Evolutionary conservation across 257 asterid genomes (phyloP).

Genomic region (Rehmannia glutinosa): DNA sequence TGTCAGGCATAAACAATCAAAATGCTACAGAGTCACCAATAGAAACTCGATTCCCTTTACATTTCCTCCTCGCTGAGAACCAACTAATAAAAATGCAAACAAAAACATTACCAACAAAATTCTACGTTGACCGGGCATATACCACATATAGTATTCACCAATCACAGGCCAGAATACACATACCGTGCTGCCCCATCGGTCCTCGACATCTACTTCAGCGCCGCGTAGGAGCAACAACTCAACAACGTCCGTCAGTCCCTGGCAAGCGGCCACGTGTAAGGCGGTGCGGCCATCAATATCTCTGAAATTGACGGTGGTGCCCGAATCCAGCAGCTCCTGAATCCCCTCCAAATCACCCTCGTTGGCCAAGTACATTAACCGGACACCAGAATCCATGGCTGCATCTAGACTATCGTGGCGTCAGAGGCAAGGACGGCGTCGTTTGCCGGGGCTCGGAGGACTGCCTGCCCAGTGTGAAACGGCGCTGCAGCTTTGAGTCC

Average conservation of each 20-base stretch:
- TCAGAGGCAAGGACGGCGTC: constrained; percentile 14
- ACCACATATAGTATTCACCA: not conserved
- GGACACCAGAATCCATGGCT: constrained; percentile 50
- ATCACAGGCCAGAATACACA: not conserved
- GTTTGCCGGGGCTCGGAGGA: constrained; percentile 55
- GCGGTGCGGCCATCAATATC: constrained; percentile 82
- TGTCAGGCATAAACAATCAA: not conserved
- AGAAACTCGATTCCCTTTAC: not conserved
- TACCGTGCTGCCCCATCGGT: constrained; percentile 98
- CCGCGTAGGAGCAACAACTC: constrained; percentile 52
- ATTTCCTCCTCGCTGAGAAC: not conserved
- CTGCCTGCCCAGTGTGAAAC: constrained; percentile 57
- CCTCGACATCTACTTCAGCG: constrained; percentile 54
- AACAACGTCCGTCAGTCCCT: constrained; percentile 56
- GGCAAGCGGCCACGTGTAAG: constrained; percentile 82
- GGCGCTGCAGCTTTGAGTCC: constrained; percentile 56
- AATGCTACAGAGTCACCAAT: constrained; percentile 2
- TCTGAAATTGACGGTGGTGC: constrained; percentile 53
- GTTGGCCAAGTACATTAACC: constrained; percentile 68
- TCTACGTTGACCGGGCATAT: too few species aligned
- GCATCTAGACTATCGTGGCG: constrained; percentile 22
- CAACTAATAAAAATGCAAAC: not conserved
- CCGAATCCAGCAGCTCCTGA: constrained; percentile 54
- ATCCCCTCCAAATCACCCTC: constrained; percentile 83
- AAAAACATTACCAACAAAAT: too few species aligned